Evolutionary conservation across 139 green algal genomes (phyloP), one percentile per base, ranked within the genome.

Genomic region (Auxenochlorella pyrenoidosa): DNA sequence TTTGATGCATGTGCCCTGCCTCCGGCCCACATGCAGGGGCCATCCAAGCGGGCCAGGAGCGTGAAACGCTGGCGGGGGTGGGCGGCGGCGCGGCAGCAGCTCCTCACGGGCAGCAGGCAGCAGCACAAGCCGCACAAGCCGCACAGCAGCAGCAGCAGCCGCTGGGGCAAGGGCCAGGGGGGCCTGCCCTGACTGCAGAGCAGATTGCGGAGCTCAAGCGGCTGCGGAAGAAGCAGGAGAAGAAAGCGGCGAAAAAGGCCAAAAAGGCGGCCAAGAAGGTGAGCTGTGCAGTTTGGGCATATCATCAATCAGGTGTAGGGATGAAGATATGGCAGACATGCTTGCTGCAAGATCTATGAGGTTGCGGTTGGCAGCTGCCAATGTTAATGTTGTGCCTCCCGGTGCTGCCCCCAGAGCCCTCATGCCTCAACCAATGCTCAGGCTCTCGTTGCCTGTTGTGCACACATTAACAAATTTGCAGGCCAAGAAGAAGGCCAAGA

Each of bases 131-230:
- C 19, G 59, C 47, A 41, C n/a, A n/a, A n/a, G n/a, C n/a, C n/a
- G n/a, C n/a, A 30, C 26, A 18, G 63, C 19, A 40, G 72, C 54
- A 79, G 79, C 72, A 80, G 82, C 82, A 87, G 71, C 47, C 73
- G 32, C 28, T 44, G 36, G 47, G 6, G 58, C 32, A 36, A 36
- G 65, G 59, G 70, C 59, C 21, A 32, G 41, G 34, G 26, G 65
- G 22, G 28, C 36, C n/a, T 16, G n/a, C 59, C 5, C 73, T 93
- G 65, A 92, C 63, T 18, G 54, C 41, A 5, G 87, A 90, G n/a
- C 54, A 92, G 82, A 79, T 88, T n/a, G 72, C 65, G 32, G 41
- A 84, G 82, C 68, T 92, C 43, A 88, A 86, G n/a, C 75, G 58
- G 38, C 81, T 78, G 73, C 84, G 86, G 47, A 86, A 85, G 44